These are phyloP conservation scores for Stromatinia cepivora DNA, from an alignment of 2,329 filamentous ascomycete species.

Conservation along the genomic window DNA sequence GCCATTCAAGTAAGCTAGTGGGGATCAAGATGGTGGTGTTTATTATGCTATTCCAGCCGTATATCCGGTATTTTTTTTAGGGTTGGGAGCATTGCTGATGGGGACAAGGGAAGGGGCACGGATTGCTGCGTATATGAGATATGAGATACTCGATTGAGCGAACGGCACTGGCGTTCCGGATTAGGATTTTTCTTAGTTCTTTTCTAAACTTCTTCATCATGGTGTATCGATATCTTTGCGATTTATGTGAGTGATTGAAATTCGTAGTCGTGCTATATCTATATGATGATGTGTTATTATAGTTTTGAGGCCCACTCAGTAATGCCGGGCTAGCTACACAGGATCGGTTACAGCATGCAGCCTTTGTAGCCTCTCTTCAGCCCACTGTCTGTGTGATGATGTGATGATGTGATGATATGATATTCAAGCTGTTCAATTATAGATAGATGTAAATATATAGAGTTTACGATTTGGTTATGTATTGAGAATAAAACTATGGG, in stretches of 20 bases:
- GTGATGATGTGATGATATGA: not conserved
- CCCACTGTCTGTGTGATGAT: too few relatives aligned
- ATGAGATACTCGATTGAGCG: constrained; percentile 27
- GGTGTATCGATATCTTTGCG: constrained; percentile 10
- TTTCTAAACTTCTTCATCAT: constrained; percentile 1
- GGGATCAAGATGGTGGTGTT: constrained; percentile 9
- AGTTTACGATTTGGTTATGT: too few relatives aligned
- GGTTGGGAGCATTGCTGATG: constrained; percentile 24
- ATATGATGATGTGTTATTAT: too few relatives aligned
- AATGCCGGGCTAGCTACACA: not conserved
- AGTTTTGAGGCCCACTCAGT: not conserved
- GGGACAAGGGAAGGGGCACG: constrained; percentile 25
- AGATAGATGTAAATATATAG: too few relatives aligned
- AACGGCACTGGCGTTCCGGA: constrained; percentile 16
- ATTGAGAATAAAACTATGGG: too few relatives aligned
- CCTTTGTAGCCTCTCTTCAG: not conserved
- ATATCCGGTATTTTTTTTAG: constrained; percentile 34
- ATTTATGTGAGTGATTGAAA: constrained; percentile 15
- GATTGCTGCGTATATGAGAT: constrained; percentile 25
- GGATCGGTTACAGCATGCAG: not conserved
- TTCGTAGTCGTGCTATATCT: not conserved
- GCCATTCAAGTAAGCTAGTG: constrained; percentile 33
- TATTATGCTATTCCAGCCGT: constrained; percentile 28
- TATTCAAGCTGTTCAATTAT: not conserved
- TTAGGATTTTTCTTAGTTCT: constrained; percentile 4